Evolutionary conservation across 176 grass and related monocot species (phyloP).

Genomic region (Dendrocalamus sinicus): DNA sequence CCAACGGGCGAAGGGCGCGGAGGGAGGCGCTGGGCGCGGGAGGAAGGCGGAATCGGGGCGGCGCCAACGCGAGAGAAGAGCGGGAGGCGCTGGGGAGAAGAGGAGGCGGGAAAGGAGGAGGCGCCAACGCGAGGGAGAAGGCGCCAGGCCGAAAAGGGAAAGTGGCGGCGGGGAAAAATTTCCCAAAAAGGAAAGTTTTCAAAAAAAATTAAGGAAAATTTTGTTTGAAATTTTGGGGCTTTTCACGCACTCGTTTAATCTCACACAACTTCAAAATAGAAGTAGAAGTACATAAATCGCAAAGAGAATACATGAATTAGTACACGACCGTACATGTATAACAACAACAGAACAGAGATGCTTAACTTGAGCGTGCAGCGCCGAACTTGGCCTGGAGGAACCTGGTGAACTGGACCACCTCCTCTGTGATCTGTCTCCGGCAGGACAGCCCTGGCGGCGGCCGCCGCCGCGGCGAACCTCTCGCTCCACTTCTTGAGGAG

Average conservation of each 20-base stretch:
- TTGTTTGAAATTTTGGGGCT: too few species aligned
- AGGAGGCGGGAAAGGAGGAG: too few species aligned
- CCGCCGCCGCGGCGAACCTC: slow-evolving; percentile 1
- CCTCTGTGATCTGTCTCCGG: slow-evolving; percentile 44
- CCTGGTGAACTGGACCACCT: slow-evolving; percentile 51
- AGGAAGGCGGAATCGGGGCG: too few species aligned
- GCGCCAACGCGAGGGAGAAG: too few species aligned
- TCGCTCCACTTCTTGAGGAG: slow-evolving; percentile 32
- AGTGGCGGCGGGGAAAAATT: too few species aligned
- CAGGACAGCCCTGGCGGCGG: slow-evolving; percentile 16
- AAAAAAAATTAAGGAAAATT: too few species aligned
- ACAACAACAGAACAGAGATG: not conserved
- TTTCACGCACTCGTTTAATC: not conserved
- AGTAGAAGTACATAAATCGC: not conserved
- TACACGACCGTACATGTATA: not conserved
- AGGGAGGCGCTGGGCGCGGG: too few species aligned
- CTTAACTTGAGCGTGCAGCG: not conserved
- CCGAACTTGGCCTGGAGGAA: slow-evolving; percentile 50
- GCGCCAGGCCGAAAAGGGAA: too few species aligned
- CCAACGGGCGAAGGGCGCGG: too few species aligned
- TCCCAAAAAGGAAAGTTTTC: too few species aligned
- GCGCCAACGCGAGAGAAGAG: too few species aligned
- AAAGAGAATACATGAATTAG: not conserved
- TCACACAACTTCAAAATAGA: not conserved
- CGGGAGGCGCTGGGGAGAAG: too few species aligned